These are phyloP conservation scores for Lagerstroemia speciosa DNA, from an alignment of 345 rosid genomes.

Conservation along the genomic window DNA sequence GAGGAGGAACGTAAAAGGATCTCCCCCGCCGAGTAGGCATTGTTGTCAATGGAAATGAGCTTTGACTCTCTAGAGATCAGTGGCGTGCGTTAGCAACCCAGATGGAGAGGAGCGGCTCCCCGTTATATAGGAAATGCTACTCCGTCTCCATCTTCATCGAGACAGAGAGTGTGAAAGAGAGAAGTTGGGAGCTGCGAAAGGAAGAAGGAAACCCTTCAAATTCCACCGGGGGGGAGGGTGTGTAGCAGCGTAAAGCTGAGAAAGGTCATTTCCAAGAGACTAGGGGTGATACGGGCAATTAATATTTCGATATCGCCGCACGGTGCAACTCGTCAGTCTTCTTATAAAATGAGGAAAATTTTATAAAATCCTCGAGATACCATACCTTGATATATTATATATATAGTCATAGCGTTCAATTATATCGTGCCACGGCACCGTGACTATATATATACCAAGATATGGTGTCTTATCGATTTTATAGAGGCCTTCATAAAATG, in stretches of 20 bases:
- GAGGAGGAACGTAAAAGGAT: slow-evolving; percentile 25
- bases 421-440: too few species aligned
- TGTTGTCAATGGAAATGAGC: not conserved
- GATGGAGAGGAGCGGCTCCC: too few species aligned
- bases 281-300: not conserved
- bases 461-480: too few species aligned
- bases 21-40: slow-evolving; percentile 17
- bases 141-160: not conserved
- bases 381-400: too few species aligned
- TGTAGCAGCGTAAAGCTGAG: not conserved
- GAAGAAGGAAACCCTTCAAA: not conserved
- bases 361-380: too few species aligned
- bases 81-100: not conserved
- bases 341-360: too few species aligned
- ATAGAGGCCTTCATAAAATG: too few species aligned
- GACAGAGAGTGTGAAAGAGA: not conserved
- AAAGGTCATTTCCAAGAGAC: slow-evolving; percentile 12
- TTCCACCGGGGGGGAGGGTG: not conserved
- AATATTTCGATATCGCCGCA: not conserved
- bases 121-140: too few species aligned
- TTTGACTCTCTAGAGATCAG: too few species aligned
- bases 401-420: too few species aligned
- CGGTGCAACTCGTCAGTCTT: too few species aligned
- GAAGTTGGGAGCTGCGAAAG: not conserved
- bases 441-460: too few species aligned